Evolutionary conservation across 1,139 yeast genomes (phyloP).

Genomic region (Hyphopichia buzzinii): DNA sequence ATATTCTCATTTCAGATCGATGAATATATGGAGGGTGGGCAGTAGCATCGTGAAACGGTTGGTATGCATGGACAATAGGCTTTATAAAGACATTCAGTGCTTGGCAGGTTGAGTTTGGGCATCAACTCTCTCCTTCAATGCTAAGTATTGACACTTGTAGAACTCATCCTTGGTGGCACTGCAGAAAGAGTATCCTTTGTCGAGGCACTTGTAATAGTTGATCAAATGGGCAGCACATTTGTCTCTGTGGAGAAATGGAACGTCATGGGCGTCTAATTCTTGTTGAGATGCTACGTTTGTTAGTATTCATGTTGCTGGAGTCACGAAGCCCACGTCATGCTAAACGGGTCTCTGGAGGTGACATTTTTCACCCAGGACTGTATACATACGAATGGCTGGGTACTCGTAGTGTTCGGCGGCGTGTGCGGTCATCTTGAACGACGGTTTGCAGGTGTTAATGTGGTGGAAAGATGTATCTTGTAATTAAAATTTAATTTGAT

Average conservation of each 20-base stretch:
- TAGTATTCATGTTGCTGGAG: no score
- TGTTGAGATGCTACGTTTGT: slow-evolving; percentile 29
- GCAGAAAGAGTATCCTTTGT: slow-evolving; percentile 47
- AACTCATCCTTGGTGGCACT: slow-evolving; percentile 42
- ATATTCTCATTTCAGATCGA: no score
- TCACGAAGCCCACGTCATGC: no score
- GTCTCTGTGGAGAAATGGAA: slow-evolving; percentile 48
- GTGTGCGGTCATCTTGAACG: slow-evolving; percentile 9
- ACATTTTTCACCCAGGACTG: no score
- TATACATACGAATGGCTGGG: slow-evolving; percentile 27
- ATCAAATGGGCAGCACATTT: slow-evolving; percentile 48
- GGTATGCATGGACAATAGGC: no score
- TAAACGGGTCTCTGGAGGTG: no score
- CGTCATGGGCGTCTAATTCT: slow-evolving; percentile 44
- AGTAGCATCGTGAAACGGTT: no score
- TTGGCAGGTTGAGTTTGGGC: slow-evolving; percentile 10
- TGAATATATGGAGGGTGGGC: no score
- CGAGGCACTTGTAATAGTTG: slow-evolving; percentile 45
- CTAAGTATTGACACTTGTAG: slow-evolving; percentile 47
- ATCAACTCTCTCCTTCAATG: slow-evolving; percentile 46
- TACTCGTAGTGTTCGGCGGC: slow-evolving; percentile 19
- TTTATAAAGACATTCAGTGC: no score
- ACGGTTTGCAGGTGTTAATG: neutral
- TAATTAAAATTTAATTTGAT: neutral
- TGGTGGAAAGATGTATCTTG: neutral